Conservation (phyloP, 306 rosid genomes). For the Pterocarpus santalinus region DNA sequence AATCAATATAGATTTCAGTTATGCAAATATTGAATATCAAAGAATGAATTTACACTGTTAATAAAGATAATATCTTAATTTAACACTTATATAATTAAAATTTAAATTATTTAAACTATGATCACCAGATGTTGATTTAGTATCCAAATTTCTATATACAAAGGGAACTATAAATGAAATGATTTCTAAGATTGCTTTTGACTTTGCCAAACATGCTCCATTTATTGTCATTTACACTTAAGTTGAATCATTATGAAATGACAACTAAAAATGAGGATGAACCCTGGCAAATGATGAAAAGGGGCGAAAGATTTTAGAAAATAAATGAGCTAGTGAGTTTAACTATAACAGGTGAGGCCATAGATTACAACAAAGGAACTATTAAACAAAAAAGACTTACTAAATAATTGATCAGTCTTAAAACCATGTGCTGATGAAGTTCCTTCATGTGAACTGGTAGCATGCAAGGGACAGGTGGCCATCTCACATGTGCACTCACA, state of each 20-base stretch:
- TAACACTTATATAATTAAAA: too few species aligned
- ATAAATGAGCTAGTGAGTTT: not conserved
- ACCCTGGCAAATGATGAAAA: not conserved
- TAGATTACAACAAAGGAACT: not conserved
- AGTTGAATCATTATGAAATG: slow-evolving; percentile 3
- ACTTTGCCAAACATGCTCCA: not conserved
- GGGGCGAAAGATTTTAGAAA: not conserved
- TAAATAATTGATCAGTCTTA: not conserved
- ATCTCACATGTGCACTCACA: slow-evolving; percentile 68
- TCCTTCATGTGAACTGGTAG: slow-evolving; percentile 54
- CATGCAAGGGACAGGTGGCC: slow-evolving; percentile 51
- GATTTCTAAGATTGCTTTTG: too few species aligned
- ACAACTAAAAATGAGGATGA: not conserved
- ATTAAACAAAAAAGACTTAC: not conserved
- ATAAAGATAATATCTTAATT: too few species aligned
- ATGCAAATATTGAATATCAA: too few species aligned
- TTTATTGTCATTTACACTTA: not conserved
- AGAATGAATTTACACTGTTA: too few species aligned
- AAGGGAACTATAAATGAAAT: too few species aligned
- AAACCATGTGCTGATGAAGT: slow-evolving; percentile 25
- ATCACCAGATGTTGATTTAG: too few species aligned
- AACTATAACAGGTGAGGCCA: not conserved
- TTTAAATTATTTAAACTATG: too few species aligned
- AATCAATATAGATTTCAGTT: too few species aligned
- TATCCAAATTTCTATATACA: too few species aligned